Evolutionary conservation across 73 alveolate species (phyloP), one percentile per base, ranked within the genome.

Genomic region (Effrenium voratum): DNA sequence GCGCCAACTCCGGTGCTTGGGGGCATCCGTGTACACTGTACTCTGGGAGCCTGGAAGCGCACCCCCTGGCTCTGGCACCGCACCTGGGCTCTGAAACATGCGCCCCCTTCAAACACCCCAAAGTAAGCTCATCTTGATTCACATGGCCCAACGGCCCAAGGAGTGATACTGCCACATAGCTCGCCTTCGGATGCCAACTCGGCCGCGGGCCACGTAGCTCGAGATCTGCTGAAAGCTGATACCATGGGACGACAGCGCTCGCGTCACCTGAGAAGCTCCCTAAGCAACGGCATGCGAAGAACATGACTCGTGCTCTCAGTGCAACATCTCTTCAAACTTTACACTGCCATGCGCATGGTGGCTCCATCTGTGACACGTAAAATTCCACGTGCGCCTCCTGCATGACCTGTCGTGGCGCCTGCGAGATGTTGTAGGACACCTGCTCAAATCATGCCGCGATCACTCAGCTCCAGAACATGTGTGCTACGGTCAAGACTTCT

Each of bases 151-250:
- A 70, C 30, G 47, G 26, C 32, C 47, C 82, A 13, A 72, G 26
- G 28, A 16, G 44, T n/a, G n/a, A n/a, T n/a, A n/a, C n/a, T n/a
- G n/a, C 49, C 10, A 22, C 49, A n/a, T 19, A 10, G 40, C 75
- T 24, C 15, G 68, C 22, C 3, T 22, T 30, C 1, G 72, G 28
- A 57, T n/a, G 1, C 82, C 82, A 47, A 16, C 49, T 2, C 32
- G 66, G 13, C 46, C 32, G 36, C 49, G 70, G 45, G 57, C 91
- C 91, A 81, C 91, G 91, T 44, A 81, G 72, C 46, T 81, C 91
- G 91, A 81, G 73, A 49, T 81, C 91, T 81, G 91, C 41, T 72
- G 91, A 81, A 46, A 81, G 57, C 91, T 81, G 91, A 81, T 81
- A 72, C 91, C 91, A 40, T 81, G 91, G 30, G 91, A 81, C 41